A percentile compares a stretch with the other conserved stretches of the same genome.
These are phyloP conservation scores for Colletotrichum incanum DNA, from an alignment of 2,329 filamentous ascomycete genomes.

Conservation along the genomic window DNA sequence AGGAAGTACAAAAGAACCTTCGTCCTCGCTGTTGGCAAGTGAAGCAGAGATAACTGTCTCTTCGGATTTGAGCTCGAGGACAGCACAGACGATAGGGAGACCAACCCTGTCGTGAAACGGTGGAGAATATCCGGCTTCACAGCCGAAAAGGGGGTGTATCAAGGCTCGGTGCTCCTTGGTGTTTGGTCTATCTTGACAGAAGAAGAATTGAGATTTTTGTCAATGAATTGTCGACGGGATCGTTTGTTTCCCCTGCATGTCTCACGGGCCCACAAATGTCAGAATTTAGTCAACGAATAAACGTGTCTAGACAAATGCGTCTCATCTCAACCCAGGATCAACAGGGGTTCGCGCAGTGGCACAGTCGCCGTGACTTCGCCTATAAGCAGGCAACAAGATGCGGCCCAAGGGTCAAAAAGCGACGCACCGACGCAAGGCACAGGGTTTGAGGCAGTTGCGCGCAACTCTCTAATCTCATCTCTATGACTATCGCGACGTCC, in stretches of 20 bases:
- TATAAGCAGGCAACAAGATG: conserved; percentile 7
- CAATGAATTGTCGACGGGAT: not conserved
- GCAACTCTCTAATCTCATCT: not conserved
- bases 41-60: not conserved
- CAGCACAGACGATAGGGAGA: not conserved
- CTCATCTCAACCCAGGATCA: not conserved
- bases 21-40: too few relatives aligned
- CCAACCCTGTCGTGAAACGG: too few relatives aligned
- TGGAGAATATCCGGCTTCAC: too few relatives aligned
- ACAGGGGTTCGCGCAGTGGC: not conserved
- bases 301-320: too few relatives aligned
- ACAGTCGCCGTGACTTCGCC: not conserved
- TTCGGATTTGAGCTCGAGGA: not conserved
- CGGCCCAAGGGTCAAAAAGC: not conserved
- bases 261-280: not conserved
- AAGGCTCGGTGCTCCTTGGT: not conserved
- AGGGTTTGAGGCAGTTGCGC: too few relatives aligned
- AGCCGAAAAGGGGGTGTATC: not conserved
- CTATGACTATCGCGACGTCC: not conserved
- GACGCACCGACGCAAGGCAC: not conserved
- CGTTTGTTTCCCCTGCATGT: not conserved
- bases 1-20: too few relatives aligned
- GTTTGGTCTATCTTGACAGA: not conserved
- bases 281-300: not conserved
- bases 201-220: not conserved